Evolutionary conservation across 2,329 filamentous ascomycete genomes (phyloP), one percentile per base, ranked within the genome.

Genomic region (Hymenoscyphus fructigenus): DNA sequence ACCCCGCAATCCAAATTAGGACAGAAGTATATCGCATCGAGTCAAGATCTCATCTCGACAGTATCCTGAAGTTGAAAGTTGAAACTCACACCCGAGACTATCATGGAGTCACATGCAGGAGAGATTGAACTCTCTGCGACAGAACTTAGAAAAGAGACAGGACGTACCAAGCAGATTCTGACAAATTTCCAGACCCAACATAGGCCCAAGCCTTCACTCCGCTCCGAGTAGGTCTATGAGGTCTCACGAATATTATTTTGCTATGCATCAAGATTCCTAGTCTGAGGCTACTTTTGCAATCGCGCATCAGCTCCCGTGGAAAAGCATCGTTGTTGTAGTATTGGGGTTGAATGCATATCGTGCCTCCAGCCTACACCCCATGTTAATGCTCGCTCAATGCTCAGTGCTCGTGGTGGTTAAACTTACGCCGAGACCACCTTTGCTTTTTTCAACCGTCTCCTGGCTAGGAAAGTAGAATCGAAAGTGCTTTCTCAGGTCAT

Each of bases 141-240:
- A 38, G 28, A 50, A 58, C 41, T 28, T 28, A 36, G 38, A 41
- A 34, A 20, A 59, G 26, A 34, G 34, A 59, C 36, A 23, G 23
- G 20, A 80, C 87, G 81, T 79, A 92, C 91, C 95, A 99, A 34
- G 95, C 95, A 75, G 91, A 93, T 77, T 97, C 93, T 0, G 93
- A 96, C 32, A 97, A 79, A 78, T 99, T 99, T 7, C 92, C 92
- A 71, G 92, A 96, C 17, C 95, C 95, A 44, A 97, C 79, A 74
- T 98, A 98, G 1, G 85, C 89, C 89, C 92, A 98, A 4, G 88
- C 87, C 79, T 66, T 67, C 79, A 66, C 67, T 23, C 65, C 68
- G 32, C 26, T 23, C 20, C 66, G 71, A 56, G 57, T 6, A 47
- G 62, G 38, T 34, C 60, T 63, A 6, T 60, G 32, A 34, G 65